Evolutionary conservation across 805 yeast genomes (phyloP).

Genomic region (Candida pseudofarinosa): DNA sequence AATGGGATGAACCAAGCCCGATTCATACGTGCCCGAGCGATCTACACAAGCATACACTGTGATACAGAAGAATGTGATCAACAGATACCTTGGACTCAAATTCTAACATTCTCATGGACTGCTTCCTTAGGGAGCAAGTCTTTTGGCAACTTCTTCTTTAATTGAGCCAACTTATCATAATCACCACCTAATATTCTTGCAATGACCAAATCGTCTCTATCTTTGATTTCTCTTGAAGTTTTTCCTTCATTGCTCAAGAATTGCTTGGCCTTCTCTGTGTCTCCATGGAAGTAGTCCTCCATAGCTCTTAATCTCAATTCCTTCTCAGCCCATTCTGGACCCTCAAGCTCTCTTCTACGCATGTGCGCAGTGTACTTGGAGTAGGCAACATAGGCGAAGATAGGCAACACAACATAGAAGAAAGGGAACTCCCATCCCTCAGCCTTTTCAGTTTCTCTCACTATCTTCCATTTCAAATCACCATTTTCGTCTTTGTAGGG

Average conservation of each 20-base stretch:
- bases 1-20: too few relatives aligned
- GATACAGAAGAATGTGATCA: neutral
- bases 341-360: conserved; percentile 37
- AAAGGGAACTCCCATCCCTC: conserved; percentile 85
- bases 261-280: conserved; percentile 46
- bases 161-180: conserved; percentile 64
- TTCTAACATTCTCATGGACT: conserved; percentile 28
- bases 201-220: conserved; percentile 72
- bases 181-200: conserved; percentile 82
- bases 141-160: conserved; percentile 46
- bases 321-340: conserved; percentile 77
- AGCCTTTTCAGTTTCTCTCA: conserved; percentile 64
- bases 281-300: conserved; percentile 58
- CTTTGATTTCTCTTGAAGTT: conserved; percentile 52
- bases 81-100: conserved; percentile 14
- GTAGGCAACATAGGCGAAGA: conserved; percentile 53
- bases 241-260: conserved; percentile 52
- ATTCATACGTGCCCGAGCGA: neutral
- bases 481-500: conserved; percentile 84
- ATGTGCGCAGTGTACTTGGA: conserved; percentile 43
- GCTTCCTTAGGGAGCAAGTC: conserved; percentile 36
- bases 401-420: conserved; percentile 71
- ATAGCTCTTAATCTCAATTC: conserved; percentile 73
- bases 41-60: neutral
- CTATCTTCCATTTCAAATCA: conserved; percentile 73